Percentiles rank a stretch among this genome's conserved stretches.
These are phyloP conservation scores for Xerocomus brunneocitrinus DNA, from an alignment of 768 basidiomycete species.

Conservation along the genomic window DNA sequence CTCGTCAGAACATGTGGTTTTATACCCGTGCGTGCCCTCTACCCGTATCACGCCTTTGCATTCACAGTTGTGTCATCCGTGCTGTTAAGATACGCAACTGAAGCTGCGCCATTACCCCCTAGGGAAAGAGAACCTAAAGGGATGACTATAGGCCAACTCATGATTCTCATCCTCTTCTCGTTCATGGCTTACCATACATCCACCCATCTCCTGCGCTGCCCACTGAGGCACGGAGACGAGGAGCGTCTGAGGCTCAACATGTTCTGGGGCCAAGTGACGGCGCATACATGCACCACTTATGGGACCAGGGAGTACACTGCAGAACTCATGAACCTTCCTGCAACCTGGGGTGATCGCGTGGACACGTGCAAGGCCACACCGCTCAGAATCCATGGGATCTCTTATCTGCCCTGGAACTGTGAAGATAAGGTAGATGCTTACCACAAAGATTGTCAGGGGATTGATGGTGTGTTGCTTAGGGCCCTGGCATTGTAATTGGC, in stretches of 20 bases:
- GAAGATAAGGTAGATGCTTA: slow-evolving; percentile 18
- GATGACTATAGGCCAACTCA: not conserved
- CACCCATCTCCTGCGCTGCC: not conserved
- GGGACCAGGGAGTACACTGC: slow-evolving; percentile 29
- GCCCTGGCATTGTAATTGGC: slow-evolving; percentile 20
- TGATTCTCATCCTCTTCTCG: not conserved
- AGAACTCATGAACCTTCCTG: slow-evolving; percentile 11
- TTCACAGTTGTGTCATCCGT: not conserved
- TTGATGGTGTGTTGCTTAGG: not conserved
- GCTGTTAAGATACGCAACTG: not conserved
- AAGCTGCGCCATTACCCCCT: not conserved
- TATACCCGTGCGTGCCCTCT: not conserved
- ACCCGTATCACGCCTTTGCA: not conserved
- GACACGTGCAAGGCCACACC: slow-evolving; percentile 21
- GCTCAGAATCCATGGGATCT: slow-evolving; percentile 19
- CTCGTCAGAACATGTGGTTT: not conserved
- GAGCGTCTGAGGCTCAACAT: slow-evolving; percentile 25
- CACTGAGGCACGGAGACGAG: slow-evolving; percentile 13
- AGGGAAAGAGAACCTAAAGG: not conserved
- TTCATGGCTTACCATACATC: not conserved
- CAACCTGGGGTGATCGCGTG: slow-evolving; percentile 13
- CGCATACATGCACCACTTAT: slow-evolving; percentile 25
- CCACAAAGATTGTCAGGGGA: too few relatives aligned
- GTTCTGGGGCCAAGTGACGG: slow-evolving; percentile 15
- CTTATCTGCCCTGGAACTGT: slow-evolving; percentile 16